These are phyloP conservation scores for Melampsora americana DNA, from an alignment of 1,284 basidiomycete genomes.

Conservation along the genomic window DNA sequence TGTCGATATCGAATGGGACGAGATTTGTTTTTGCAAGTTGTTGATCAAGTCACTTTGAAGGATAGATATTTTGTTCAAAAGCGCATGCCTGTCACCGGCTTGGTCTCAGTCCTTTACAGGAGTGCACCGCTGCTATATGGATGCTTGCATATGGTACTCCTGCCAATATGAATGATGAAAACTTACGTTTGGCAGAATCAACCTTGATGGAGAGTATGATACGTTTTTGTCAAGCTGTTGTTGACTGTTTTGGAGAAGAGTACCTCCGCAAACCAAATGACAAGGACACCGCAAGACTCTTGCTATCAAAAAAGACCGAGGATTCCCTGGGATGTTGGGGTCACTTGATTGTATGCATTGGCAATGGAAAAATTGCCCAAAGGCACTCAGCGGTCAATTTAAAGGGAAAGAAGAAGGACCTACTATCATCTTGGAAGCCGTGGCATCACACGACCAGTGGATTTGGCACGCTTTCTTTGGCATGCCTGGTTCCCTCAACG, in stretches of 20 bases:
- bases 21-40: neutral
- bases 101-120: neutral
- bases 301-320: neutral
- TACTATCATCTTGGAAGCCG: too few relatives aligned
- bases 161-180: neutral
- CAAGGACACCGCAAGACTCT: neutral
- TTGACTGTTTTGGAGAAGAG: neutral
- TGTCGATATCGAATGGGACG: neutral
- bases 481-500: too few relatives aligned
- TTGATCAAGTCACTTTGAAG: neutral
- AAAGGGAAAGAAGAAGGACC: too few relatives aligned
- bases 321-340: conserved; percentile 13
- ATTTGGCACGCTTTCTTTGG: too few relatives aligned
- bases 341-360: conserved; percentile 11
- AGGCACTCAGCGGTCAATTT: too few relatives aligned
- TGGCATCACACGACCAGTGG: too few relatives aligned
- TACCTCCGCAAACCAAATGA: neutral
- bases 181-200: neutral
- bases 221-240: neutral
- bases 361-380: conserved; percentile 32
- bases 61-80: neutral
- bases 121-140: neutral
- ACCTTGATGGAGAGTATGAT: neutral
- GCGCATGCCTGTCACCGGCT: neutral
- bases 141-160: neutral